Evolutionary conservation across 768 basidiomycete species (phyloP).

Genomic region (Mycena haematopus): DNA sequence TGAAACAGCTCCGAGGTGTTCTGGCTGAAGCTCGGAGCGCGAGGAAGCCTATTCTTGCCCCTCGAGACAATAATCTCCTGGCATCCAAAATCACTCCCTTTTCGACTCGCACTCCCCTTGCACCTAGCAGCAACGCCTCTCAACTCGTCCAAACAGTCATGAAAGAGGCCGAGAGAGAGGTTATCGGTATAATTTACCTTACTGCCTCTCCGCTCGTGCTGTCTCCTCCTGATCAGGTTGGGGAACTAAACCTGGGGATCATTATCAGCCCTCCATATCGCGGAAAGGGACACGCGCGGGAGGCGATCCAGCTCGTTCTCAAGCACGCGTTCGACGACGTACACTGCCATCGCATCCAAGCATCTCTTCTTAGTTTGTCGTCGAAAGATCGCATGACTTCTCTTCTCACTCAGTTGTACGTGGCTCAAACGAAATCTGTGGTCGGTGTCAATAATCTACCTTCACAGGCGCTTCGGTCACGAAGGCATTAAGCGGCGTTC

Average conservation of each 20-base stretch:
- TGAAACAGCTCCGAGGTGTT: too few species aligned
- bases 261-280: slow-evolving; percentile 47
- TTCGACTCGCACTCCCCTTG: neutral
- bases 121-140: neutral
- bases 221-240: slow-evolving; percentile 28
- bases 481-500: slow-evolving; percentile 69
- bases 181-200: slow-evolving; percentile 54
- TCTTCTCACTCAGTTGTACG: slow-evolving; percentile 54
- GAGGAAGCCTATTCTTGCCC: too few species aligned
- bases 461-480: slow-evolving; percentile 58
- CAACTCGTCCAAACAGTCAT: neutral
- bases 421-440: neutral
- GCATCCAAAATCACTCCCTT: neutral
- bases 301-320: slow-evolving; percentile 53
- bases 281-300: slow-evolving; percentile 50
- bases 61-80: neutral
- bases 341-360: slow-evolving; percentile 59
- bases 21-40: too few species aligned
- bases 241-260: slow-evolving; percentile 66
- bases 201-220: slow-evolving; percentile 39
- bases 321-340: slow-evolving; percentile 53
- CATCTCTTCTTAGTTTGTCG: slow-evolving; percentile 53
- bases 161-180: neutral
- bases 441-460: neutral
- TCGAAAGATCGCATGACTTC: slow-evolving; percentile 50